Conservation (phyloP, 768 basidiomycete species). For the Cystobasidium tubakii region DNA sequence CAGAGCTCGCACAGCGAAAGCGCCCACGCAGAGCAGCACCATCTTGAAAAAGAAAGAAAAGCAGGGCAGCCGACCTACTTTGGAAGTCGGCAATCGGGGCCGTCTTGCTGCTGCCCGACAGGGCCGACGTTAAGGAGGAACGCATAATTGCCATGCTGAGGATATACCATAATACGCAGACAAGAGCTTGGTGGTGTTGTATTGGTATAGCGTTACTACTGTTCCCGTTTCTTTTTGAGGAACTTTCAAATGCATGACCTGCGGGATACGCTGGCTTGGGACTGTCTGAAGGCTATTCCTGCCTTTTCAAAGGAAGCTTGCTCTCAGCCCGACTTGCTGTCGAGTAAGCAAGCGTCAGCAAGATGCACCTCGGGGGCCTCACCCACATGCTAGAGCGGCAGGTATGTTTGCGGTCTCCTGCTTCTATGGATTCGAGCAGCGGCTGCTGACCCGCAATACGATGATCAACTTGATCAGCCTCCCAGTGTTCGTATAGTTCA, state of each 20-base stretch:
- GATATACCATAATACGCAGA: neutral
- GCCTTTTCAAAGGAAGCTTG: neutral
- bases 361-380: neutral
- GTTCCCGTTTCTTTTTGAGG: neutral
- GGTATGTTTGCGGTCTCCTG: neutral
- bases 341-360: neutral
- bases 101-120: neutral
- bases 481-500: neutral
- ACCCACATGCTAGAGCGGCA: neutral
- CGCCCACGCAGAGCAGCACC: neutral
- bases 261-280: neutral
- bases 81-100: slow-evolving; percentile 8
- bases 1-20: neutral
- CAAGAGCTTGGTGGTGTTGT: neutral
- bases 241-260: neutral
- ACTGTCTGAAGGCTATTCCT: neutral
- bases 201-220: neutral
- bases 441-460: neutral
- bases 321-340: neutral
- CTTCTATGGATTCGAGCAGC: neutral
- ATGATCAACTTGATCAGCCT: neutral
- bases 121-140: neutral
- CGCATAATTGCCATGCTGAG: neutral
- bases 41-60: neutral
- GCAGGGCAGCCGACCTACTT: neutral